Conservation (phyloP, 2,329 filamentous ascomycete genomes). For the Aspergillus sp. region DNA sequence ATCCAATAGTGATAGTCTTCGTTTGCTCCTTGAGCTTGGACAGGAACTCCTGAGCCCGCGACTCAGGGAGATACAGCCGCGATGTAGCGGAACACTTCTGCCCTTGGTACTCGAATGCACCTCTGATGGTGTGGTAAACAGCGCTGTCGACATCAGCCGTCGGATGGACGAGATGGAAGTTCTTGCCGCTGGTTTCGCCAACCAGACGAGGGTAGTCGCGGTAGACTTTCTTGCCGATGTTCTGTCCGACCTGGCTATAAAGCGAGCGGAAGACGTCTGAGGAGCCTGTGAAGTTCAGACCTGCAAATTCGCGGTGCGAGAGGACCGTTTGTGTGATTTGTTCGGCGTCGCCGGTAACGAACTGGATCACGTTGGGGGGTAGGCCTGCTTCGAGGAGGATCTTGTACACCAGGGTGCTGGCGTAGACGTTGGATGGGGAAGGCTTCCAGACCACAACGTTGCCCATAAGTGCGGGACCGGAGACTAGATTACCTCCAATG, state of each 20-base stretch:
- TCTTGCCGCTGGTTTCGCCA: slow-evolving; percentile 85
- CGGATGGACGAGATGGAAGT: slow-evolving; percentile 75
- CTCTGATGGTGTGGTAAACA: slow-evolving; percentile 70
- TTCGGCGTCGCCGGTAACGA: slow-evolving; percentile 79
- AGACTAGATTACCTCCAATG: slow-evolving; percentile 78
- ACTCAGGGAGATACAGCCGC: slow-evolving; percentile 67
- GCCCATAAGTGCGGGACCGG: slow-evolving; percentile 77
- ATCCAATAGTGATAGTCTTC: slow-evolving; percentile 60
- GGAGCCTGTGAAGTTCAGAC: slow-evolving; percentile 85
- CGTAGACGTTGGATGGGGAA: slow-evolving; percentile 74
- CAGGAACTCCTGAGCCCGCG: slow-evolving; percentile 65
- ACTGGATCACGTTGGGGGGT: slow-evolving; percentile 82
- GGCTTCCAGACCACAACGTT: slow-evolving; percentile 98
- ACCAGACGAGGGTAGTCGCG: slow-evolving; percentile 76
- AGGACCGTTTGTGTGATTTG: slow-evolving; percentile 72
- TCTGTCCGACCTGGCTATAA: slow-evolving; percentile 75
- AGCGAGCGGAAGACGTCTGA: slow-evolving; percentile 82
- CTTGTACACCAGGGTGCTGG: slow-evolving; percentile 80
- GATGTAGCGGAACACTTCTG: slow-evolving; percentile 84
- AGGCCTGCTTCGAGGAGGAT: slow-evolving; percentile 89
- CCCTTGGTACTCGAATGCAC: slow-evolving; percentile 80
- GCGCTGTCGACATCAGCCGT: slow-evolving; percentile 70
- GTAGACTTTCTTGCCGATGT: slow-evolving; percentile 72
- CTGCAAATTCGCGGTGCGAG: slow-evolving; percentile 69
- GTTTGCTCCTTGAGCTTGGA: slow-evolving; percentile 58